These are phyloP conservation scores for Pisolithus marmoratus DNA, from an alignment of 768 basidiomycete species.

Conservation along the genomic window DNA sequence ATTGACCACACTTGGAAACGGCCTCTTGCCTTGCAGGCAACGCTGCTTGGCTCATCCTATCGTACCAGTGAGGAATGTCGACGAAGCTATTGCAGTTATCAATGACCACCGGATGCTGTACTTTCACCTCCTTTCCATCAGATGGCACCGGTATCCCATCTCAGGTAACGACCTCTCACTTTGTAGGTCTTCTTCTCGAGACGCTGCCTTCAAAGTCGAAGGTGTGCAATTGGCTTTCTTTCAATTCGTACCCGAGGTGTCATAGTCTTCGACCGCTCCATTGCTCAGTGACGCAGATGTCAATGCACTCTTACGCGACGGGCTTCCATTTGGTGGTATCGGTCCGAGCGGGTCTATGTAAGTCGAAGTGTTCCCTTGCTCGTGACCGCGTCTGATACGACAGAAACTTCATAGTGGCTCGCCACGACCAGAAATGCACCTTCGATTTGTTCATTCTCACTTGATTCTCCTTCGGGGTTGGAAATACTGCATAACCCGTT, in stretches of 20 bases:
- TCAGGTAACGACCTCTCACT: conserved; percentile 61
- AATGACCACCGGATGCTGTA: conserved; percentile 40
- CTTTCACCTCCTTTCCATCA: not conserved
- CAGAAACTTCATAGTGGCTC: conserved; percentile 41
- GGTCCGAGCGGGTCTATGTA: conserved; percentile 73
- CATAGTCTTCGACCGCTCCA: conserved; percentile 64
- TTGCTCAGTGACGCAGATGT: conserved; percentile 37
- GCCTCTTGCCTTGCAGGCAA: too few relatives aligned
- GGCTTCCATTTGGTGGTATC: conserved; percentile 69
- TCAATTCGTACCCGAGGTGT: not conserved
- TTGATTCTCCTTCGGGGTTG: conserved; percentile 36
- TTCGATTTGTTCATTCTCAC: conserved; percentile 77
- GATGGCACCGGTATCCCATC: not conserved
- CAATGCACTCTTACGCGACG: conserved; percentile 28
- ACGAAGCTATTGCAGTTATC: conserved; percentile 67
- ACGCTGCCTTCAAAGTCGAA: conserved; percentile 54
- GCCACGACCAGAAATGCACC: conserved; percentile 64
- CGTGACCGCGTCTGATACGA: not conserved
- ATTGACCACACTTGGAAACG: too few relatives aligned
- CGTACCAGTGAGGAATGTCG: too few relatives aligned
- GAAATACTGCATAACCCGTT: not conserved
- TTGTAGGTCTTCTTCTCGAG: conserved; percentile 73
- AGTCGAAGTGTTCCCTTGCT: conserved; percentile 18
- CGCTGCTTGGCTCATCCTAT: too few relatives aligned
- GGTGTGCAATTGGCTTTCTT: conserved; percentile 41